Conservation (phyloP, 2,329 filamentous ascomycete genomes). For the Alternaria tenuissima region DNA sequence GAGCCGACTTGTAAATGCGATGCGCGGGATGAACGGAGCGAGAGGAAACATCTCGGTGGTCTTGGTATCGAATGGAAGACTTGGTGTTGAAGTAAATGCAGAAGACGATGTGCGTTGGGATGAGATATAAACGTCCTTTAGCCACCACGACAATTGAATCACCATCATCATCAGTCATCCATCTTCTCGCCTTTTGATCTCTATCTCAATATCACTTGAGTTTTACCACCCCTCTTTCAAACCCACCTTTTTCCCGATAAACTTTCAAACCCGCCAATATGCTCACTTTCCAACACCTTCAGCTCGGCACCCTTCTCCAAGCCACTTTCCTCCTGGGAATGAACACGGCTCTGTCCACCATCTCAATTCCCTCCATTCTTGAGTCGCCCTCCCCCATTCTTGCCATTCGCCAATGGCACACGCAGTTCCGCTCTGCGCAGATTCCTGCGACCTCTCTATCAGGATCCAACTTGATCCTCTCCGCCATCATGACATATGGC, state of each 20-base stretch:
- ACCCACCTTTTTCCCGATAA: not conserved
- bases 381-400: not conserved
- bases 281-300: slow-evolving; percentile 3
- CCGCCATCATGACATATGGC: not conserved
- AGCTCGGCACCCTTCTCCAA: slow-evolving; percentile 1
- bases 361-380: slow-evolving; percentile 2
- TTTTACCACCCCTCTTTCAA: not conserved
- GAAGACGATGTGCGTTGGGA: not conserved
- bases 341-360: not conserved
- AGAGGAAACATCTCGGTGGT: not conserved
- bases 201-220: not conserved
- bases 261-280: not conserved
- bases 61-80: not conserved
- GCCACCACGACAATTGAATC: not conserved
- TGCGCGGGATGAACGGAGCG: not conserved
- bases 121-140: not conserved
- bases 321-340: slow-evolving; percentile 7
- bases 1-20: not conserved
- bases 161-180: not conserved
- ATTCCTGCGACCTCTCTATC: not conserved
- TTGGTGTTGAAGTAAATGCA: not conserved
- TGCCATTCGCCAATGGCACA: slow-evolving; percentile 8
- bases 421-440: slow-evolving; percentile 3
- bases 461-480: not conserved
- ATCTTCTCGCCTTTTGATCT: not conserved